Evolutionary conservation across 345 rosid genomes (phyloP), one percentile per base, ranked within the genome.

Genomic region (Hypericum androsaemum): DNA sequence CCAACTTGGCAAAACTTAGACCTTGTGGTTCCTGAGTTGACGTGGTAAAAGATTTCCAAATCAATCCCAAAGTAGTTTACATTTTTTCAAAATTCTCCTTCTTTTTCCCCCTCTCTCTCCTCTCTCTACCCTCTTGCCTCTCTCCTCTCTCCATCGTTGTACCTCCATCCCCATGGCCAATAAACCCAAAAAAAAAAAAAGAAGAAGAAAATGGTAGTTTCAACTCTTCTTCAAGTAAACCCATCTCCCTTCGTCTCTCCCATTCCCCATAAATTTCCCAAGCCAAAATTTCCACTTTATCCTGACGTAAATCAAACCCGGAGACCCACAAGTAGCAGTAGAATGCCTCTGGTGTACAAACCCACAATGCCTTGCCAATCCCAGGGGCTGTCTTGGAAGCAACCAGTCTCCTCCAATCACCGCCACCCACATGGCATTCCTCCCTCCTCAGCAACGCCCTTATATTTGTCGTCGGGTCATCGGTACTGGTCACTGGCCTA

Each of bases 371-470:
- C 2, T 10, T 64, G 35, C 70, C 88, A 2, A 11, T 75, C 37
- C 66, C 67, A 17, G 78, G 73, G 28, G 70, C 69, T 8, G 57
- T 86, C 10, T 69, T 86, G 15, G 82, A 67, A 54, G 77, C 92
- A 15, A 45, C 84, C 53, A 66, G 41, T 14, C 57, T 83, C 61
- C 62, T 83, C 47, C 86, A 78, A 58, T 64, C 84, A 13, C 35
- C 86, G 0, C 80, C 88, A 1, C 86, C 94, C 15, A 78, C 89
- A 0, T 92, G 98, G 98, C 65, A 68, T 38, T 88, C 97, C 7
- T 81, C 98, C 4, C 39, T 88, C 52, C 76, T 89, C 67, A 83
- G 71, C 61, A n/a, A n/a, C n/a, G n/a, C n/a, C n/a, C n/a, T n/a
- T n/a, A n/a, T n/a, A n/a, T n/a, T n/a, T n/a, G n/a, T 74, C 58